A percentile compares a stretch with the other conserved stretches of the same genome.
phyloP scores from a whole-genome alignment of 345 rosid genomes.

The Eucalyptus globulus region DNA sequence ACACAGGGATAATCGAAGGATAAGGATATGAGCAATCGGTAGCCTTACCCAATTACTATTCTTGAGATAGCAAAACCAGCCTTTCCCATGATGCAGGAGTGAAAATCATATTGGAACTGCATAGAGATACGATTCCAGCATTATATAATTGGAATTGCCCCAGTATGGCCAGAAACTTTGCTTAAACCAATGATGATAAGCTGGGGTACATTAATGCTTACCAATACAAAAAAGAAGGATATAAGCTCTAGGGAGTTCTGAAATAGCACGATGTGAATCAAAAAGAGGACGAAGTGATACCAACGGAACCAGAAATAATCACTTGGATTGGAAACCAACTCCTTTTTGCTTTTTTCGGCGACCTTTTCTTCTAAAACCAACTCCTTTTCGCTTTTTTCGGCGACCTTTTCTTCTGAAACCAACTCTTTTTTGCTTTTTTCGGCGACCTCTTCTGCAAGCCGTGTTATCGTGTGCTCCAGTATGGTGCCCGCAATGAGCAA shows the following conservation, averaged over 20 bases:
- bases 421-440: too few relatives aligned
- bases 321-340: slow-evolving; percentile 50
- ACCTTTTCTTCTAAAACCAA: too few relatives aligned
- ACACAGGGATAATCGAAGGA: background rate
- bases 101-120: slow-evolving; percentile 60
- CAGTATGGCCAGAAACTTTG: background rate
- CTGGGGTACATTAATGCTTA: background rate
- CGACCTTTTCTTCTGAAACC: background rate
- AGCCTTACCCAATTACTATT: slow-evolving; percentile 54
- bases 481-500: slow-evolving; percentile 63
- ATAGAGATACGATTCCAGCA: background rate
- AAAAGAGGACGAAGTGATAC: slow-evolving; percentile 37
- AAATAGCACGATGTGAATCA: slow-evolving; percentile 70
- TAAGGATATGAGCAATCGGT: background rate
- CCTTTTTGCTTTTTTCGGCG: slow-evolving; percentile 5
- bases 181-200: background rate
- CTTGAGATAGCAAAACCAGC: slow-evolving; percentile 43
- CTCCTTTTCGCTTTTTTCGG: slow-evolving; percentile 18
- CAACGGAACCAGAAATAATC: slow-evolving; percentile 53
- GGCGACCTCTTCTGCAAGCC: slow-evolving; percentile 35
- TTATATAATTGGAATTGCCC: background rate
- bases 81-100: slow-evolving; percentile 77
- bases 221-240: slow-evolving; percentile 65
- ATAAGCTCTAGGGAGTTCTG: slow-evolving; percentile 79
- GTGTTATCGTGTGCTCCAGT: slow-evolving; percentile 54